A percentile compares a stretch with the other conserved stretches of the same genome.
phyloP scores from a whole-genome alignment of 306 rosid genomes.

The Cotoneaster glaucophyllus region DNA sequence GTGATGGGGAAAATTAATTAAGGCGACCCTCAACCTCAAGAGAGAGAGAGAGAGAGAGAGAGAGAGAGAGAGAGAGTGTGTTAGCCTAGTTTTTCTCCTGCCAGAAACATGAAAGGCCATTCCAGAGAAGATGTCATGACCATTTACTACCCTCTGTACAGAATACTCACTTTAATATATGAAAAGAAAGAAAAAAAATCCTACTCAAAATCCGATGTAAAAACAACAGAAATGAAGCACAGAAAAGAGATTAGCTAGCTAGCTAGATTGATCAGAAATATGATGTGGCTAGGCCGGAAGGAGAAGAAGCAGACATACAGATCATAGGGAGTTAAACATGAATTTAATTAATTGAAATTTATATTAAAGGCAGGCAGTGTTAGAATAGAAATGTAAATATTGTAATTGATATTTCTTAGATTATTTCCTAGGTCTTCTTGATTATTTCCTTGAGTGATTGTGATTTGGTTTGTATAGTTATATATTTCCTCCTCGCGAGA shows the following conservation, averaged over 20 bases:
- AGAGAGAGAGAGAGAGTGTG: not conserved
- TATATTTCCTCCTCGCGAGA: no score
- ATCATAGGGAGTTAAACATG: not conserved
- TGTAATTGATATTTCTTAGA: no score
- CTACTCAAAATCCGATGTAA: conserved; percentile 27
- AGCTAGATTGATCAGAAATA: no score
- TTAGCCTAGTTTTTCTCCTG: not conserved
- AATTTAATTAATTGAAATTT: no score
- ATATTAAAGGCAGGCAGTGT: no score
- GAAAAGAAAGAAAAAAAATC: not conserved
- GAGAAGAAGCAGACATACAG: conserved; percentile 1
- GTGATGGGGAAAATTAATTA: conserved; percentile 19
- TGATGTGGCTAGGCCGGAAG: not conserved
- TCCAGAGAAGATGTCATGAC: conserved; percentile 37
- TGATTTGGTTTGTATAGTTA: no score
- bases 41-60: not conserved
- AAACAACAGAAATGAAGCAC: not conserved
- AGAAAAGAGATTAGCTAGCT: no score
- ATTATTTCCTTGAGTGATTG: no score
- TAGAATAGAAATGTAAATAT: no score
- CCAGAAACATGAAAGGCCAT: conserved; percentile 37
- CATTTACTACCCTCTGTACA: conserved; percentile 19
- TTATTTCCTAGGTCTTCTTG: no score
- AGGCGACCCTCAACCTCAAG: conserved; percentile 3
- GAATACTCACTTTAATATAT: conserved; percentile 4